Evolutionary conservation across 257 asterid genomes (phyloP).

Genomic region (Cordia subcordata): DNA sequence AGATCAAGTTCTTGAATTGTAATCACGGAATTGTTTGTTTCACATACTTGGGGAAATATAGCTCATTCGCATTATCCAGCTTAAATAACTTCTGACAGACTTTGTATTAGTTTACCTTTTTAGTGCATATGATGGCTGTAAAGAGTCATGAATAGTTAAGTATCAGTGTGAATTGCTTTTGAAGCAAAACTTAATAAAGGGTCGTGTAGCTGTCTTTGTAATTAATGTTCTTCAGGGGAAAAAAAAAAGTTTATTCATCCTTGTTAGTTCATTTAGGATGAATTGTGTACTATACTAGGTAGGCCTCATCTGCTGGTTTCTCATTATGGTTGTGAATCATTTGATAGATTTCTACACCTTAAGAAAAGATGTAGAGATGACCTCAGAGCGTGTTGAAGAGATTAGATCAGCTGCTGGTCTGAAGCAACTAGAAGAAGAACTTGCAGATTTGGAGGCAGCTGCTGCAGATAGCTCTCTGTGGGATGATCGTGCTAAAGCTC

Average conservation of each 20-base stretch:
- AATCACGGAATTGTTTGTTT: too few relatives aligned
- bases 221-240: background rate
- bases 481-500: slow-evolving; percentile 93
- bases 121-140: too few relatives aligned
- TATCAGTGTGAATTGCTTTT: too few relatives aligned
- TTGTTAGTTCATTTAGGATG: background rate
- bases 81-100: too few relatives aligned
- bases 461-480: slow-evolving; percentile 79
- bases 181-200: too few relatives aligned
- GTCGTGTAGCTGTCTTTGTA: too few relatives aligned
- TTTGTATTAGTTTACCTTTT: too few relatives aligned
- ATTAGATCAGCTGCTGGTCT: slow-evolving; percentile 74
- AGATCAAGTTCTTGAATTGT: too few relatives aligned
- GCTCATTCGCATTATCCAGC: too few relatives aligned
- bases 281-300: background rate
- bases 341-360: slow-evolving; percentile 78
- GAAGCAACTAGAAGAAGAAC: slow-evolving; percentile 59
- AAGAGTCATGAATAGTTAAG: too few relatives aligned
- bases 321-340: slow-evolving; percentile 10
- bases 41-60: too few relatives aligned
- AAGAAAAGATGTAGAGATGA: slow-evolving; percentile 73
- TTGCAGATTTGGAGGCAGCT: slow-evolving; percentile 70
- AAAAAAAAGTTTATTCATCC: background rate
- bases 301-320: background rate
- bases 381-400: slow-evolving; percentile 72